Conservation (phyloP, 768 basidiomycete species). For the Collybiopsis luxurians region DNA sequence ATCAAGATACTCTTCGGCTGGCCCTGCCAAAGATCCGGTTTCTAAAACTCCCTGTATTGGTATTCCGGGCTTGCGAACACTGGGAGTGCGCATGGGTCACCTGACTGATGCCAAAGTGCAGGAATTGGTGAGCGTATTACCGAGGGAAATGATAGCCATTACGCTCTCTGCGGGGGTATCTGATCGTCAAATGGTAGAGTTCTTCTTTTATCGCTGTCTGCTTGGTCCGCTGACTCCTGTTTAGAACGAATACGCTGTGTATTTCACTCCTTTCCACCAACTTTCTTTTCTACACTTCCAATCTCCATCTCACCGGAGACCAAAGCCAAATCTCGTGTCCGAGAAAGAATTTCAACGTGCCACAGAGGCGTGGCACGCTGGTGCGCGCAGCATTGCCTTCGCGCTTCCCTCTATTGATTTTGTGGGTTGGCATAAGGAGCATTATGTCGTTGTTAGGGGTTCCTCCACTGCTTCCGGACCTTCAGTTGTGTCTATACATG, state of each 20-base stretch:
- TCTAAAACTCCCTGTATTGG: not conserved
- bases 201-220: not conserved
- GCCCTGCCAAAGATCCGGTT: not conserved
- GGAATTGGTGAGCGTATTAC: slow-evolving; percentile 39
- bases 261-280: slow-evolving; percentile 44
- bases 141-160: slow-evolving; percentile 49
- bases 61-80: slow-evolving; percentile 48
- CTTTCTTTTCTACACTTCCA: slow-evolving; percentile 63
- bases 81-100: slow-evolving; percentile 56
- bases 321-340: slow-evolving; percentile 53
- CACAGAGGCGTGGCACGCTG: slow-evolving; percentile 53
- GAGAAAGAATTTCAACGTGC: slow-evolving; percentile 59
- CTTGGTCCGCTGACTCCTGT: not conserved
- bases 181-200: slow-evolving; percentile 24
- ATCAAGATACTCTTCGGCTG: not conserved
- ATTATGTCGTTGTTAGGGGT: slow-evolving; percentile 58
- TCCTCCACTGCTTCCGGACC: slow-evolving; percentile 2
- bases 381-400: slow-evolving; percentile 48
- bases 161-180: slow-evolving; percentile 50
- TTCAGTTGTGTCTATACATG: not conserved
- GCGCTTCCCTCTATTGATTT: slow-evolving; percentile 56
- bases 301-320: slow-evolving; percentile 42
- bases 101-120: slow-evolving; percentile 36
- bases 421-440: slow-evolving; percentile 72
- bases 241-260: slow-evolving; percentile 52